Base-by-base conservation (phyloP, 352 stramenopile species). In the Globisporangium radiosum region DNA sequence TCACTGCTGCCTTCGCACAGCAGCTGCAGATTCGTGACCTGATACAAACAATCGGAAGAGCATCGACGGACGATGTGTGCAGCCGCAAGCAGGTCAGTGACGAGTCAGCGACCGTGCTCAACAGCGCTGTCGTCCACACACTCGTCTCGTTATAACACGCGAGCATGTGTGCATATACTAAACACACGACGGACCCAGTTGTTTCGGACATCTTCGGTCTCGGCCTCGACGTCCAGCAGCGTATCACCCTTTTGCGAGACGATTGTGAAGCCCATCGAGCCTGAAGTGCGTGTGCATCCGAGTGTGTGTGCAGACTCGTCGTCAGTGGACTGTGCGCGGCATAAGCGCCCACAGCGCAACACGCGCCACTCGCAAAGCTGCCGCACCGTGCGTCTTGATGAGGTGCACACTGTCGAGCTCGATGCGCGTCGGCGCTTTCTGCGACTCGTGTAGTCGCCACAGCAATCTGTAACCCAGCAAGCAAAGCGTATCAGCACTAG, bases 21-120 rank as follows among this genome's bases (percentile, higher is more conserved):
- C n/a, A 90, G 61, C 63, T 91, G 83, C 54, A 93, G 61, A 66
- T 77, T 76, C 13, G 76, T 88, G 19, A 86, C 74, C 78, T 88
- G 45, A 39, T 44, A 7, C 11, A 19, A 48, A 36, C 14, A 52
- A 40, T n/a, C 25, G 25, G 25, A 47, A 14, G 52, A 54, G 13
- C 6, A 11, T 36, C 9, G 42, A 47, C 42, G 13, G 11, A 47
- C 13, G 11, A 47, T 17, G 11, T 15, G 5, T 5, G 5, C 13
- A 47, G 11, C 11, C 10, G 13, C n/a, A 15, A 47, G 43, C 43
- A 17, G 3, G 11, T 47, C 39, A 33, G 25, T 33, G 25, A 33
- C 25, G 25, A 33, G 25, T 33, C 25, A 33, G 25, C 2, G 25
- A 2, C 2, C 1, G 25, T 33, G 25, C 25, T 33, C 25, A 33